Conservation (phyloP, 805 yeast species). For the Wickerhamomyces hampshirensis region DNA sequence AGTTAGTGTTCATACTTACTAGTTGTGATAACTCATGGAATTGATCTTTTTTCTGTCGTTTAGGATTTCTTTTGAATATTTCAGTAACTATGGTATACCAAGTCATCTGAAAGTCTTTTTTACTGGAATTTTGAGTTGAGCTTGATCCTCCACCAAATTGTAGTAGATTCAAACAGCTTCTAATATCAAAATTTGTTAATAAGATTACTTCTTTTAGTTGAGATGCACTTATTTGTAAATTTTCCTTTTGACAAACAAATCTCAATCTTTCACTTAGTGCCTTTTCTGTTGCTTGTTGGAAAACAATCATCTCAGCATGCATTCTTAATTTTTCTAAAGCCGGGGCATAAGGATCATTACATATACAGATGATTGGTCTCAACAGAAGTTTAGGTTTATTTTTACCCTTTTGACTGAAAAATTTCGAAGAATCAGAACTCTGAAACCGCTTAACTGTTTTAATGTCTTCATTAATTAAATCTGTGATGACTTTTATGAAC, state of each 20-base stretch:
- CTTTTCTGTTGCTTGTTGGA: conserved; percentile 51
- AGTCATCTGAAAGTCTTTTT: conserved; percentile 57
- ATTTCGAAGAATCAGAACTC: conserved; percentile 21
- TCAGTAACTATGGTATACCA: conserved; percentile 65
- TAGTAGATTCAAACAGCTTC: conserved; percentile 78
- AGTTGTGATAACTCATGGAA: conserved; percentile 42
- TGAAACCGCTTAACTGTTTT: conserved; percentile 39
- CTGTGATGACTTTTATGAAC: conserved; percentile 52
- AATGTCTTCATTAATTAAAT: conserved; percentile 54
- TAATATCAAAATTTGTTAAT: conserved; percentile 72
- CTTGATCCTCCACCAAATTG: conserved; percentile 47
- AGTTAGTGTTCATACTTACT: conserved; percentile 42
- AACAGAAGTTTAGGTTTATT: conserved; percentile 42
- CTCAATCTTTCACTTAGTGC: conserved; percentile 43
- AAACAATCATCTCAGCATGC: conserved; percentile 64
- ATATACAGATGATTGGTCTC: conserved; percentile 88
- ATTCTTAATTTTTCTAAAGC: conserved; percentile 73
- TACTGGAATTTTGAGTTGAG: conserved; percentile 22
- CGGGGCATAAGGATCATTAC: conserved; percentile 79
- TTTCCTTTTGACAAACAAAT: conserved; percentile 53
- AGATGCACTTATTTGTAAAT: conserved; percentile 40
- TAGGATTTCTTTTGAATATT: conserved; percentile 52
- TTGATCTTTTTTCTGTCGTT: conserved; percentile 40
- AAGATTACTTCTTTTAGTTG: conserved; percentile 62
- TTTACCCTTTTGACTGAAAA: conserved; percentile 25